A percentile compares a stretch with the other conserved stretches of the same genome.
Evolutionary conservation across 106 monocot genomes (phyloP).

Genomic region (Vanilla planifolia): DNA sequence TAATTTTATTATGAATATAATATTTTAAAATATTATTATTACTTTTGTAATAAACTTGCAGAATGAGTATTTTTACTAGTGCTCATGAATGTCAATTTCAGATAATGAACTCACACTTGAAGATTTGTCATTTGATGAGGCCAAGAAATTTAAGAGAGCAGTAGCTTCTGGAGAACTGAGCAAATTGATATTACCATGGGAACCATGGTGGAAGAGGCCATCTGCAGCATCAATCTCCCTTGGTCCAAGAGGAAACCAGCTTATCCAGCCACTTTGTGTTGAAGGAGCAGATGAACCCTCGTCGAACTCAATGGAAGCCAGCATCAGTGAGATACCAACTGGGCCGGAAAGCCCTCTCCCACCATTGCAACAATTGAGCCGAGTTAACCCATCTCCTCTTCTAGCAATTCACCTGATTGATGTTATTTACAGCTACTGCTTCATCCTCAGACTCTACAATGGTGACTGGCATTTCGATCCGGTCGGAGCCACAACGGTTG

Average conservation of each 20-base stretch:
- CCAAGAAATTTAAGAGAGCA: conserved; percentile 59
- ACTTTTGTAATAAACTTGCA: too few relatives aligned
- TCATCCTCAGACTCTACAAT: conserved; percentile 82
- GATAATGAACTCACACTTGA: conserved; percentile 58
- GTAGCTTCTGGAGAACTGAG: conserved; percentile 76
- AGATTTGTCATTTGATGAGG: conserved; percentile 67
- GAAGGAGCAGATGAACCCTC: background rate
- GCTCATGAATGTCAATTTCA: too few relatives aligned
- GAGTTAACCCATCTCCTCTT: conserved; percentile 51
- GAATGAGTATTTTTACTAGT: too few relatives aligned
- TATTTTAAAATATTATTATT: background rate
- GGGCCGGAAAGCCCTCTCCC: conserved; percentile 71
- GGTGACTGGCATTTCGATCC: conserved; percentile 89
- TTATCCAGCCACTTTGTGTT: conserved; percentile 37
- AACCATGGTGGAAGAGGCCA: conserved; percentile 86
- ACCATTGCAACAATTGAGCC: conserved; percentile 41
- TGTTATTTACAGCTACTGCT: conserved; percentile 80
- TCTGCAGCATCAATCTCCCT: conserved; percentile 56
- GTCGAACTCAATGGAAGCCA: conserved; percentile 10
- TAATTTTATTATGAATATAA: too few relatives aligned
- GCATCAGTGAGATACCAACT: conserved; percentile 43
- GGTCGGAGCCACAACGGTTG: conserved; percentile 55
- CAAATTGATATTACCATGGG: conserved; percentile 92
- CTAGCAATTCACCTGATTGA: conserved; percentile 76
- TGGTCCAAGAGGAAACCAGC: conserved; percentile 54